Percentiles rank a stretch among this genome's conserved stretches.
These are phyloP conservation scores for Fomitopsis serialis DNA, from an alignment of 768 basidiomycete species.

Conservation along the genomic window DNA sequence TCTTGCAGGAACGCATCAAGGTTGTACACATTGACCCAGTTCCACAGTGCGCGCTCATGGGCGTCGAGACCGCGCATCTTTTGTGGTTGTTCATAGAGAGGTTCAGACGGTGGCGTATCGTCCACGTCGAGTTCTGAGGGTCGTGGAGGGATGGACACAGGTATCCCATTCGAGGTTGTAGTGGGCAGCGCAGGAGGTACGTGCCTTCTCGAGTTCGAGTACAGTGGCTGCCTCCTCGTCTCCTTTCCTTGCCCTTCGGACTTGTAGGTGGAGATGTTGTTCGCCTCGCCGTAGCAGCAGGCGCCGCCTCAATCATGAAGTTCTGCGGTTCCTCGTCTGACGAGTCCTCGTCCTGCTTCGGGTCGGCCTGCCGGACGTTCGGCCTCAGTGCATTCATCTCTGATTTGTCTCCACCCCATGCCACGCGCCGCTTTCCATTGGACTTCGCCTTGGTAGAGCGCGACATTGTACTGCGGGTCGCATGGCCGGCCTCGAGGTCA, in stretches of 20 bases:
- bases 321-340: slow-evolving; percentile 85
- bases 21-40: slow-evolving; percentile 99
- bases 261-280: slow-evolving; percentile 13
- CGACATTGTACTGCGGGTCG: slow-evolving; percentile 32
- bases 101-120: slow-evolving; percentile 18
- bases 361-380: slow-evolving; percentile 68
- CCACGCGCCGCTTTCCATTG: slow-evolving; percentile 46
- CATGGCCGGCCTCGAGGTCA: slow-evolving; percentile 61
- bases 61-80: slow-evolving; percentile 72
- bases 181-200: slow-evolving; percentile 35
- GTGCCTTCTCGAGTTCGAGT: slow-evolving; percentile 34
- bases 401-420: slow-evolving; percentile 52
- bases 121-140: slow-evolving; percentile 58
- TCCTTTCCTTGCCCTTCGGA: slow-evolving; percentile 33
- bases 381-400: slow-evolving; percentile 59
- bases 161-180: slow-evolving; percentile 22
- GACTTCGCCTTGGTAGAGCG: slow-evolving; percentile 27
- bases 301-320: slow-evolving; percentile 75
- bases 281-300: slow-evolving; percentile 21
- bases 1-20: slow-evolving; percentile 94
- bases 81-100: slow-evolving; percentile 19
- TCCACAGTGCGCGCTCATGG: slow-evolving; percentile 92
- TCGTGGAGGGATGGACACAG: slow-evolving; percentile 52
- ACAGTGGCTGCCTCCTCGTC: slow-evolving; percentile 40
- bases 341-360: slow-evolving; percentile 49